A percentile compares a stretch with the other conserved stretches of the same genome.
Conservation (phyloP, 2,329 filamentous ascomycete genomes). For the Corinectria fuckeliana region DNA sequence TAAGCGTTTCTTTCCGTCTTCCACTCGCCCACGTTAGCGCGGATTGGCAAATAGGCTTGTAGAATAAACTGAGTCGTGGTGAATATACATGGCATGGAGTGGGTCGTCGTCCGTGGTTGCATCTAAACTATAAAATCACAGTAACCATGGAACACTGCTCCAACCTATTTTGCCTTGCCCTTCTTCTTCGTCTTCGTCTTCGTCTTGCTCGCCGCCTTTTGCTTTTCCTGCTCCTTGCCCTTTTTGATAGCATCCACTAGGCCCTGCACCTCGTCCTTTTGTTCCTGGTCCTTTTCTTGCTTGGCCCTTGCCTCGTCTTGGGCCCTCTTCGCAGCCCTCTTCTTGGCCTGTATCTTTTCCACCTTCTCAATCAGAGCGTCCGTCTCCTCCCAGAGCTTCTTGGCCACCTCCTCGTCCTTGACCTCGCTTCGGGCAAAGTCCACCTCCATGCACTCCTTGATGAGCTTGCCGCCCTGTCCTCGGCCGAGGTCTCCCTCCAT, state of each 20-base stretch:
- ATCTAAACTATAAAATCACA: slow-evolving; percentile 28
- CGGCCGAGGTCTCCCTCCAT: slow-evolving; percentile 79
- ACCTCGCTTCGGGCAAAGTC: slow-evolving; percentile 76
- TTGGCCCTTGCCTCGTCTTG: slow-evolving; percentile 43
- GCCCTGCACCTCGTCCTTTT: slow-evolving; percentile 41
- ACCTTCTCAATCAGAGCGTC: slow-evolving; percentile 85
- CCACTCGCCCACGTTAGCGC: not conserved
- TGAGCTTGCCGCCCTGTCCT: slow-evolving; percentile 69
- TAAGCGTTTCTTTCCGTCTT: not conserved
- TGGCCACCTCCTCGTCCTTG: slow-evolving; percentile 77
- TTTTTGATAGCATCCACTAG: slow-evolving; percentile 54
- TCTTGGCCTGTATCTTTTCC: slow-evolving; percentile 68
- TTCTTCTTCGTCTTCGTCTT: slow-evolving; percentile 35
- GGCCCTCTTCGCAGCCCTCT: slow-evolving; percentile 51
- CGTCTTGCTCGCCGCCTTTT: slow-evolving; percentile 26
- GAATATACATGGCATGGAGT: not conserved
- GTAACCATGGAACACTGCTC: slow-evolving; percentile 23
- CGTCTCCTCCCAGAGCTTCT: slow-evolving; percentile 88
- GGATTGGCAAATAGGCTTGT: slow-evolving; percentile 10
- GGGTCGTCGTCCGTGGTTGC: slow-evolving; percentile 14
- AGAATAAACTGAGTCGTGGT: slow-evolving; percentile 13
- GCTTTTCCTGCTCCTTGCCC: slow-evolving; percentile 44
- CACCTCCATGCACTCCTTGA: slow-evolving; percentile 89
- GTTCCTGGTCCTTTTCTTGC: slow-evolving; percentile 45
- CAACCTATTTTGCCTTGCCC: slow-evolving; percentile 28